phyloP scores from a whole-genome alignment of 495 filamentous ascomycete species.

The Emericellopsis terricola region DNA sequence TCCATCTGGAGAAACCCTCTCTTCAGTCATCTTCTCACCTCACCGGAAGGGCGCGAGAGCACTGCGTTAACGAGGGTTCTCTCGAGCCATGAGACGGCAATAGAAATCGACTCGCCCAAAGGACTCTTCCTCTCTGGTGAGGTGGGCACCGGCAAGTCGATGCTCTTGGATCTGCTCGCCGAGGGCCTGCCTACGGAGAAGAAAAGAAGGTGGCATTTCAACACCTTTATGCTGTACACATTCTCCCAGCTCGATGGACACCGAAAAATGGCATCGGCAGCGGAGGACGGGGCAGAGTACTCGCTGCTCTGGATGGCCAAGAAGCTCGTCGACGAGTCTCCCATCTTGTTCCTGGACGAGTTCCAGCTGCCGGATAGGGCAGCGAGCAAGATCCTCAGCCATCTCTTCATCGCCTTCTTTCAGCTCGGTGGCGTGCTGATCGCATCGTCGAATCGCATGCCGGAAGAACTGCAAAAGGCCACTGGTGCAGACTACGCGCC shows the following conservation, averaged over 20 bases:
- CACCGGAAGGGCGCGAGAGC: conserved; percentile 21
- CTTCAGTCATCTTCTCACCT: conserved; percentile 23
- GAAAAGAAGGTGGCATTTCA: conserved; percentile 58
- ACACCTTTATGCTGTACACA: conserved; percentile 56
- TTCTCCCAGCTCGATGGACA: conserved; percentile 42
- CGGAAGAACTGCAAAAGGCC: conserved; percentile 52
- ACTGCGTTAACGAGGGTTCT: conserved; percentile 40
- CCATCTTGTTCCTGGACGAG: conserved; percentile 56
- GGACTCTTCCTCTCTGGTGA: conserved; percentile 52
- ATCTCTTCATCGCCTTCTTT: conserved; percentile 54
- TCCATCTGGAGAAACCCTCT: conserved; percentile 31
- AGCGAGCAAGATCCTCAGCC: conserved; percentile 49
- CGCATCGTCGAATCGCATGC: conserved; percentile 57
- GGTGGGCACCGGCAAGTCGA: conserved; percentile 53
- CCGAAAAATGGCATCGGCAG: conserved; percentile 18
- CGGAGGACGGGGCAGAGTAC: conserved; percentile 27
- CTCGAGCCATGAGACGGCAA: conserved; percentile 42
- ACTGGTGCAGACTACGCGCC: conserved; percentile 37
- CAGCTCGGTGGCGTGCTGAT: conserved; percentile 55
- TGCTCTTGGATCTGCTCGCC: conserved; percentile 52
- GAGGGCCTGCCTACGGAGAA: conserved; percentile 45
- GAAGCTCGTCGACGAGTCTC: conserved; percentile 45
- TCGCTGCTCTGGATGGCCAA: conserved; percentile 47
- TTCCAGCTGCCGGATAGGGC: conserved; percentile 57
- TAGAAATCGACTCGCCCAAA: conserved; percentile 40